Conservation (phyloP, 2,329 filamentous ascomycete species). For the Clarireedia paspali region DNA sequence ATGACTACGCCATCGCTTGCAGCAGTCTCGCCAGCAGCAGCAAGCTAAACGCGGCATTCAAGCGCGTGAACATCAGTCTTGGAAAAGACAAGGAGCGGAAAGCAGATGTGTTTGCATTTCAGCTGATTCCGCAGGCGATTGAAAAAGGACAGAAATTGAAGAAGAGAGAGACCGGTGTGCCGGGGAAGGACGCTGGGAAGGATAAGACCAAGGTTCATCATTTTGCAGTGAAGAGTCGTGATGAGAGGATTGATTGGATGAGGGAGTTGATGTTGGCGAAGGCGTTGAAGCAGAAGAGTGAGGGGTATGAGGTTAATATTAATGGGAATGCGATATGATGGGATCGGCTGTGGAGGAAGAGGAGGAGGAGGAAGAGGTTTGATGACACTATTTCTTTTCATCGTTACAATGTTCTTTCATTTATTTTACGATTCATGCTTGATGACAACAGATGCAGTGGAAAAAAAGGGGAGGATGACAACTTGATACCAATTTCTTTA, state of each 20-base stretch:
- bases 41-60: slow-evolving; percentile 84
- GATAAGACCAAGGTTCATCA: slow-evolving; percentile 80
- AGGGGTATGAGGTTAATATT: slow-evolving; percentile 74
- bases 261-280: slow-evolving; percentile 86
- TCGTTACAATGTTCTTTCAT: neutral
- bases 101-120: slow-evolving; percentile 70
- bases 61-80: slow-evolving; percentile 58
- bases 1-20: slow-evolving; percentile 83
- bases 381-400: neutral
- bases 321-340: slow-evolving; percentile 67
- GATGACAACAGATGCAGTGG: neutral
- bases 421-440: neutral
- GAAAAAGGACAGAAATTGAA: slow-evolving; percentile 42
- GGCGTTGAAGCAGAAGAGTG: slow-evolving; percentile 74
- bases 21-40: slow-evolving; percentile 62
- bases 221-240: slow-evolving; percentile 79
- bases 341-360: no score
- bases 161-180: slow-evolving; percentile 33
- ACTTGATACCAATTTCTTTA: neutral
- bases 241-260: slow-evolving; percentile 97
- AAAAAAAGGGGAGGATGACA: neutral
- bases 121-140: slow-evolving; percentile 59
- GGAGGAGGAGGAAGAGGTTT: neutral
- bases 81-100: slow-evolving; percentile 43
- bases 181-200: slow-evolving; percentile 36